phyloP scores from a whole-genome alignment of 75 land plant genomes.

The Chamaecyparis obtusa region DNA sequence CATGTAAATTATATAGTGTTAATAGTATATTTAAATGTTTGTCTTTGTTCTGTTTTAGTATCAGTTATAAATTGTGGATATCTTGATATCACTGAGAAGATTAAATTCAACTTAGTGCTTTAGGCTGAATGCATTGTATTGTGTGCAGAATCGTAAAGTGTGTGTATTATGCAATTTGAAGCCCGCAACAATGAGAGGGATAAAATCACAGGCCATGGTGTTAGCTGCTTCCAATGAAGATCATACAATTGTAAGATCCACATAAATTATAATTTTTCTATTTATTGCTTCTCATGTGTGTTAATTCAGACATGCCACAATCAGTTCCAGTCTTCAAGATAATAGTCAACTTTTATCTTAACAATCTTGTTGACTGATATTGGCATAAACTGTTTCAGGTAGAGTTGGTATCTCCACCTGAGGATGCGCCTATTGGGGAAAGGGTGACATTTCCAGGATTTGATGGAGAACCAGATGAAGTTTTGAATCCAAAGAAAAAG shows the following conservation, averaged over 20 bases:
- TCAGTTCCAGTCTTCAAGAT: not conserved
- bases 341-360: not conserved
- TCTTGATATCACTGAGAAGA: not conserved
- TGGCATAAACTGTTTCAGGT: constrained; percentile 20
- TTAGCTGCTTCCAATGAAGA: constrained; percentile 87
- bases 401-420: constrained; percentile 87
- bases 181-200: constrained; percentile 93
- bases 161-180: constrained; percentile 96
- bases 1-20: not conserved
- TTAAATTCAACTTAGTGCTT: not conserved
- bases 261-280: not conserved
- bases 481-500: constrained; percentile 94
- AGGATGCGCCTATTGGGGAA: constrained; percentile 75
- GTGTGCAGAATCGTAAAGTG: constrained; percentile 75
- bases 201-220: constrained; percentile 98
- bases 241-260: constrained; percentile 62
- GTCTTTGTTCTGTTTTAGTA: constrained; percentile 2
- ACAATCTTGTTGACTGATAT: not conserved
- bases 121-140: not conserved
- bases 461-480: constrained; percentile 74
- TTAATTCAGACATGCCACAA: not conserved
- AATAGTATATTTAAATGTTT: constrained; percentile 1
- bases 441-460: constrained; percentile 80
- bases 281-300: not conserved
- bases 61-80: not conserved